phyloP scores from a whole-genome alignment of 352 stramenopile genomes.

The Albugo laibachii region DNA sequence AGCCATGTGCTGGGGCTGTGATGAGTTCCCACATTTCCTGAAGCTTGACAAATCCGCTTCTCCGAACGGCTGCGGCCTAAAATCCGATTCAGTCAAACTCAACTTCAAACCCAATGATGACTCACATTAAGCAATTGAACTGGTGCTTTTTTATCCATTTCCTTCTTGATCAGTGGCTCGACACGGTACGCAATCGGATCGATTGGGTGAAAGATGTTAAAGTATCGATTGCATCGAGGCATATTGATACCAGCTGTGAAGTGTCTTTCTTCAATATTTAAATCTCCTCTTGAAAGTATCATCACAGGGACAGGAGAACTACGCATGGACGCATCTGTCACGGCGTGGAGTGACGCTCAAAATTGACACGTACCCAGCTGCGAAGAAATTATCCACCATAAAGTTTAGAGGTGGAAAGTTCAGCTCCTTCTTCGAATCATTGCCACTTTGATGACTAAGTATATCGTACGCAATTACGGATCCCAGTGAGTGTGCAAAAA shows the following conservation, averaged over 20 bases:
- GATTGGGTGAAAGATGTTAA: constrained; percentile 85
- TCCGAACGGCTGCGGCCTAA: constrained; percentile 38
- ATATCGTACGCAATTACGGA: constrained; percentile 87
- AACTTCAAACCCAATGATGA: neutral
- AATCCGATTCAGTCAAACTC: neutral
- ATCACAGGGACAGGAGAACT: constrained; percentile 71
- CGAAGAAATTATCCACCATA: constrained; percentile 75
- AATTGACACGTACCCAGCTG: constrained; percentile 28
- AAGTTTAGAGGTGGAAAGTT: constrained; percentile 65
- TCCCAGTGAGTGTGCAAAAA: constrained; percentile 79
- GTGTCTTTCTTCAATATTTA: constrained; percentile 48
- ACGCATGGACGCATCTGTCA: neutral
- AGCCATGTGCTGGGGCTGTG: constrained; percentile 48
- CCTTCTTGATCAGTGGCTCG: constrained; percentile 75
- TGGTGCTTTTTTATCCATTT: constrained; percentile 73
- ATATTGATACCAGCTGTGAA: constrained; percentile 69
- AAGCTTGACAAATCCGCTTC: constrained; percentile 47
- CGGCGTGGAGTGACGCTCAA: neutral
- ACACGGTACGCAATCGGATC: constrained; percentile 83
- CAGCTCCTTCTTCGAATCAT: constrained; percentile 41
- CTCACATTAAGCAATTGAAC: constrained; percentile 59
- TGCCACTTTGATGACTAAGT: constrained; percentile 49
- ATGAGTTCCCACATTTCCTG: constrained; percentile 55
- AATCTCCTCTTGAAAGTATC: constrained; percentile 58
- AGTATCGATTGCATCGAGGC: constrained; percentile 62